These are phyloP conservation scores for Clavispora santaluciae DNA, from an alignment of 805 yeast genomes.

Conservation along the genomic window DNA sequence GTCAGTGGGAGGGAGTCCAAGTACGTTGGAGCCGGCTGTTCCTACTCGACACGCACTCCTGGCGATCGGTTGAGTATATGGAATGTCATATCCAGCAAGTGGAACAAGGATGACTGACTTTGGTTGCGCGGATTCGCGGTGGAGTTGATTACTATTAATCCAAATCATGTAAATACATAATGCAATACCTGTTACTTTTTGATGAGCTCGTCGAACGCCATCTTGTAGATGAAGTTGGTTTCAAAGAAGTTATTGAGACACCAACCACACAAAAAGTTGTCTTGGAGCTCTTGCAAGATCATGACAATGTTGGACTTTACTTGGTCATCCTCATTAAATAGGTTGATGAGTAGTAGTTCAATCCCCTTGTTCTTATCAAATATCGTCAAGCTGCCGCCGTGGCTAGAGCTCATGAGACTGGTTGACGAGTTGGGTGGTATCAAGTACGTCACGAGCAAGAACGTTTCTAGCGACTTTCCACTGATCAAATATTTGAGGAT, in stretches of 20 bases:
- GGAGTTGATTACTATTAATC: background rate
- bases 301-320: conserved; percentile 36
- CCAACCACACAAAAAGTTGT: conserved; percentile 43
- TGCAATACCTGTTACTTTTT: background rate
- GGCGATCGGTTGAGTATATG: conserved; percentile 48
- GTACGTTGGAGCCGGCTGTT: conserved; percentile 64
- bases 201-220: conserved; percentile 35
- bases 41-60: conserved; percentile 51
- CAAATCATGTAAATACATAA: background rate
- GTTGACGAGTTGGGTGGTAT: conserved; percentile 39
- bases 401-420: conserved; percentile 32
- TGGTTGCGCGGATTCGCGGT: background rate
- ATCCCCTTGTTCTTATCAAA: conserved; percentile 43
- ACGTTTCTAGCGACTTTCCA: conserved; percentile 37
- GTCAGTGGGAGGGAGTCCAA: conserved; percentile 48
- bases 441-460: conserved; percentile 35
- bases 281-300: conserved; percentile 41
- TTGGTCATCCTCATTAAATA: conserved; percentile 38
- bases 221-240: conserved; percentile 35
- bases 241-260: conserved; percentile 33
- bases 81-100: conserved; percentile 11
- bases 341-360: conserved; percentile 35
- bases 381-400: conserved; percentile 37
- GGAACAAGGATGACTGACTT: conserved; percentile 1
- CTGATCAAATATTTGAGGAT: conserved; percentile 38